Conservation (phyloP, 75 land plant species). For the Pinus albicaulis region DNA sequence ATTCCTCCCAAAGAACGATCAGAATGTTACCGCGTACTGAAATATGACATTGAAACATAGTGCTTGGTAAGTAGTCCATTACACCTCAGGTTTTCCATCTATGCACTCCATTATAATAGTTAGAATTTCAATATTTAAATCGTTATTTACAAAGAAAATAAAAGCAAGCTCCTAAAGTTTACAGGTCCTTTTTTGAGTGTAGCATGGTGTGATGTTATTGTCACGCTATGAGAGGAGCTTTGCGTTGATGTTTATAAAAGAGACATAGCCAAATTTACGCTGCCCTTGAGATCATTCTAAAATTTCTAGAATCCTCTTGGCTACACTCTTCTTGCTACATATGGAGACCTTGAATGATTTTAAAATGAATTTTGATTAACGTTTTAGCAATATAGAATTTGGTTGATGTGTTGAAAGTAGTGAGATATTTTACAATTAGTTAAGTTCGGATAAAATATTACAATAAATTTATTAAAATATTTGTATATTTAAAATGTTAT, state of each 20-base stretch:
- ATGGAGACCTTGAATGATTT: too few species aligned
- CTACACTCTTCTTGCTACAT: neutral
- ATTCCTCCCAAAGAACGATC: conserved; percentile 72
- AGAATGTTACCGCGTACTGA: conserved; percentile 73
- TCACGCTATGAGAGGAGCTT: neutral
- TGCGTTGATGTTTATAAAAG: neutral
- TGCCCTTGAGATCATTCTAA: neutral
- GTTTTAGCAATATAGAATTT: too few species aligned
- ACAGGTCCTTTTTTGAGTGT: too few species aligned
- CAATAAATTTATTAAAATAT: too few species aligned
- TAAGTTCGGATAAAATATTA: too few species aligned
- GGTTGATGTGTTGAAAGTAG: too few species aligned
- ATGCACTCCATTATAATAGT: neutral
- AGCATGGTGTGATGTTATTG: too few species aligned
- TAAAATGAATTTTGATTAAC: too few species aligned
- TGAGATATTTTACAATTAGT: too few species aligned
- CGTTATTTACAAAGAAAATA: too few species aligned
- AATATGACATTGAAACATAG: conserved; percentile 75
- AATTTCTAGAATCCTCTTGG: neutral
- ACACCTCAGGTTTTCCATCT: neutral
- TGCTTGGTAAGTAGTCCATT: conserved; percentile 32
- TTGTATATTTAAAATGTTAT: too few species aligned
- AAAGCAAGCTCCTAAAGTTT: too few species aligned
- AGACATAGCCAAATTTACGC: neutral
- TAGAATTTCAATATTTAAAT: neutral